These are phyloP conservation scores for Trichoderma citrinoviride DNA, from an alignment of 2,329 filamentous ascomycete species.

Conservation along the genomic window DNA sequence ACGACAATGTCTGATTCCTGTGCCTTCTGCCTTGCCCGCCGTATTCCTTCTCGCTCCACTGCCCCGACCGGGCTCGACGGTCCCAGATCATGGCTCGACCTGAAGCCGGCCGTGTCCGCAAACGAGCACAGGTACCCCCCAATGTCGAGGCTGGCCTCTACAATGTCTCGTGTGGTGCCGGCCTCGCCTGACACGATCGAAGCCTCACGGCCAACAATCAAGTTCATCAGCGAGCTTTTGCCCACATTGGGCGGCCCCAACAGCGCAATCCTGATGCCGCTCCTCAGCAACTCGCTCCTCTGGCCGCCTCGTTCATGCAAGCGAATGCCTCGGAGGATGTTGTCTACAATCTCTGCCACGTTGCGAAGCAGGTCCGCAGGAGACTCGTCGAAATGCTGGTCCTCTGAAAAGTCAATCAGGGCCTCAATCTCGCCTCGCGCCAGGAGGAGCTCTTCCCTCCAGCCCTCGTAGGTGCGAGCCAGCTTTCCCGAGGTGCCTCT, in stretches of 20 bases:
- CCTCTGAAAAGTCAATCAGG: constrained; percentile 94
- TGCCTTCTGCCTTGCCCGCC: constrained; percentile 77
- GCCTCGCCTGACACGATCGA: constrained; percentile 93
- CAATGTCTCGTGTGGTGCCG: constrained; percentile 89
- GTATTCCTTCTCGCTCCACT: constrained; percentile 87
- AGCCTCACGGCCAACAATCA: constrained; percentile 84
- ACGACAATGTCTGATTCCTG: constrained; percentile 82
- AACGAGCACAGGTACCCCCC: constrained; percentile 90
- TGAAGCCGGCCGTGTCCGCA: constrained; percentile 89
- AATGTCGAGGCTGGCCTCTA: constrained; percentile 88
- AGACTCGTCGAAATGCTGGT: constrained; percentile 94
- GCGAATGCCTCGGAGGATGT: constrained; percentile 61
- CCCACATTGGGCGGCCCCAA: constrained; percentile 91
- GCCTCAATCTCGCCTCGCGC: constrained; percentile 92
- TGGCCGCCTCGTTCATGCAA: constrained; percentile 74
- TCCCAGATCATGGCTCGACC: constrained; percentile 41
- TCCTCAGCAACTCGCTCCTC: constrained; percentile 77
- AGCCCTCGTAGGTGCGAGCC: constrained; percentile 73
- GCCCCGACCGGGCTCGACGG: constrained; percentile 51
- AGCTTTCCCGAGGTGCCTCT: constrained; percentile 70
- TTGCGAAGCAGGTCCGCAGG: constrained; percentile 67
- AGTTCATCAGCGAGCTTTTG: constrained; percentile 91
- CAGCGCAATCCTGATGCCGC: constrained; percentile 81
- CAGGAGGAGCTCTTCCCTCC: constrained; percentile 73
- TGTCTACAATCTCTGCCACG: constrained; percentile 62